Evolutionary conservation across 1,284 basidiomycete genomes (phyloP).

Genomic region (Cystobasidium sp.): DNA sequence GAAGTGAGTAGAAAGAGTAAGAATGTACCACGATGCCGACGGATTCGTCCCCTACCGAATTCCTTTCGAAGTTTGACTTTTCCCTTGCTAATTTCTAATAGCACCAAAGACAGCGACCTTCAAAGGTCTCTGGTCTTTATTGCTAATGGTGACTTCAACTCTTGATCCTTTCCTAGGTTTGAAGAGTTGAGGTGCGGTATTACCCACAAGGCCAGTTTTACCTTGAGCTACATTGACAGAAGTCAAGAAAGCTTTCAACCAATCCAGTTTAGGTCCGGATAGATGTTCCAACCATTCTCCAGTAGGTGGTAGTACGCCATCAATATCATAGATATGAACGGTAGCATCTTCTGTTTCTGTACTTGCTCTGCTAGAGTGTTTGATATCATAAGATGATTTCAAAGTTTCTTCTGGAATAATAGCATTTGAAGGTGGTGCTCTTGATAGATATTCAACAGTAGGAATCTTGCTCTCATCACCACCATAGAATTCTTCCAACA

Average conservation of each 20-base stretch:
- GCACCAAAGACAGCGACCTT: conserved; percentile 47
- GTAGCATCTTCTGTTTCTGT: conserved; percentile 39
- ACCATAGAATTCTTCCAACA: conserved; percentile 79
- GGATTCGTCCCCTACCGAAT: too few species aligned
- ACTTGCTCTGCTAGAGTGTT: conserved; percentile 47
- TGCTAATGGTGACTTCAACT: conserved; percentile 41
- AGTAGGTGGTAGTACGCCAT: conserved; percentile 51
- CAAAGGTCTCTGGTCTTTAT: conserved; percentile 34
- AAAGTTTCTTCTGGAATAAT: conserved; percentile 50
- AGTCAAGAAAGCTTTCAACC: conserved; percentile 84
- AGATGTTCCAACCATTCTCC: conserved; percentile 81
- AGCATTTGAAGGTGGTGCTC: conserved; percentile 28
- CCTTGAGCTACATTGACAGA: conserved; percentile 85
- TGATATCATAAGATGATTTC: conserved; percentile 62
- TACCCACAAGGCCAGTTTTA: conserved; percentile 40
- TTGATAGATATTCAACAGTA: conserved; percentile 80
- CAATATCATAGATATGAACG: conserved; percentile 53
- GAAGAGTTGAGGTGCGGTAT: conserved; percentile 34
- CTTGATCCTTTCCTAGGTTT: conserved; percentile 38
- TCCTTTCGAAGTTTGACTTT: too few species aligned
- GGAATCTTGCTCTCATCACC: conserved; percentile 81
- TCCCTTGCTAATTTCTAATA: conserved; percentile 29
- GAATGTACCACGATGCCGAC: too few species aligned
- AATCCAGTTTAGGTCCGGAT: conserved; percentile 77
- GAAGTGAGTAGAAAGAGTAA: too few species aligned